These are phyloP conservation scores for Haplosporangium gracile DNA, from an alignment of 192 early-diverging fungal species.

Conservation along the genomic window DNA sequence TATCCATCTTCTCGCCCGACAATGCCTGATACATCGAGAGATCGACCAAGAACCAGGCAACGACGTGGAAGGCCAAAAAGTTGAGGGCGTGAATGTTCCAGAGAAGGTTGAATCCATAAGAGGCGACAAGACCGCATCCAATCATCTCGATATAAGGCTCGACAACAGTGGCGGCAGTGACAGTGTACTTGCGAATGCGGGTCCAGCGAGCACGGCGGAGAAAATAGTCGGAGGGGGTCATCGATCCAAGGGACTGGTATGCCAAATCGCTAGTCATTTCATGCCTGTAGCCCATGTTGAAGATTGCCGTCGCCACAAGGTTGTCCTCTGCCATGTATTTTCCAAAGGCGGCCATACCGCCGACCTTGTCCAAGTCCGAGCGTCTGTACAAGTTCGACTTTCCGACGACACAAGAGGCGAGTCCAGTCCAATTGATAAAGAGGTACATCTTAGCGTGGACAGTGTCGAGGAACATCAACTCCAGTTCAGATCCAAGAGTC, in stretches of 20 bases:
- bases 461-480: conserved; percentile 88
- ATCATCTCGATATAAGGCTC: conserved; percentile 97
- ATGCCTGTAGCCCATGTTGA: conserved; percentile 84
- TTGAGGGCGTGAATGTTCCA: conserved; percentile 61
- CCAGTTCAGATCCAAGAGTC: conserved; percentile 85
- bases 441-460: conserved; percentile 97
- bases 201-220: conserved; percentile 92
- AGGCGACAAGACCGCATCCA: conserved; percentile 77
- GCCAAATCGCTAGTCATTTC: conserved; percentile 90
- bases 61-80: conserved; percentile 66
- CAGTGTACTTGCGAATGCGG: conserved; percentile 94
- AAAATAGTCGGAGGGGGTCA: conserved; percentile 85
- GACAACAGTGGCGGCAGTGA: conserved; percentile 85
- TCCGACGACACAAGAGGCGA: conserved; percentile 93
- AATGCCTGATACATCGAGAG: conserved; percentile 65
- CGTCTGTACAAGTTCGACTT: conserved; percentile 95
- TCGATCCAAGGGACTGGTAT: conserved; percentile 84
- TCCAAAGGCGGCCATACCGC: conserved; percentile 88
- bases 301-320: conserved; percentile 89
- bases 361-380: conserved; percentile 81
- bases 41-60: conserved; percentile 74
- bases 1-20: conserved; percentile 52
- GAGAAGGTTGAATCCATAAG: conserved; percentile 74
- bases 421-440: conserved; percentile 88
- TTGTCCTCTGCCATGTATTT: conserved; percentile 97